Percentiles rank a stretch among this genome's conserved stretches.
Evolutionary conservation across 2,329 filamentous ascomycete genomes (phyloP).

Genomic region (Fusarium chaquense): DNA sequence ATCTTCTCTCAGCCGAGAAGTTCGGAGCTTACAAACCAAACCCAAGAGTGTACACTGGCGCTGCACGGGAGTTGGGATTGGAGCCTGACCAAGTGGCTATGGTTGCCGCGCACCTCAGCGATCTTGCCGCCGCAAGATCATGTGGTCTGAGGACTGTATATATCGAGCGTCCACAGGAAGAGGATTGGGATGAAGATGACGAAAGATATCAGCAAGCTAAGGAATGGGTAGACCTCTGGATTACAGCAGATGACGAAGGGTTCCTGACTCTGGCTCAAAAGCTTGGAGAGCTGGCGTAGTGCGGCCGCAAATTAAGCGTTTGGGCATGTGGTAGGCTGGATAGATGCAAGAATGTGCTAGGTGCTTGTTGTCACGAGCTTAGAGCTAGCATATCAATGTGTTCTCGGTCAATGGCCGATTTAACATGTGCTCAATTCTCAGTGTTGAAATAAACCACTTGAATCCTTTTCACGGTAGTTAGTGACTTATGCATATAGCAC

Average conservation of each 20-base stretch:
- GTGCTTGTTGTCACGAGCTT: not conserved
- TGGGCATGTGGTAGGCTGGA: not conserved
- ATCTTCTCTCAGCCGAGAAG: constrained; percentile 74
- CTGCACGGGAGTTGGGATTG: constrained; percentile 68
- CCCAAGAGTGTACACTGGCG: constrained; percentile 75
- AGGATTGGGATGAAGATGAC: constrained; percentile 67
- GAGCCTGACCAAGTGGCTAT: constrained; percentile 74
- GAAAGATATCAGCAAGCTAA: constrained; percentile 65
- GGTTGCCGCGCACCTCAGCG: constrained; percentile 80
- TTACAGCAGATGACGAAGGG: constrained; percentile 50
- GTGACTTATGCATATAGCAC: too few relatives aligned
- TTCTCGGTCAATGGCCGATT: not conserved
- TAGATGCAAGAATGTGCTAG: too few relatives aligned
- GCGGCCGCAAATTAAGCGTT: not conserved
- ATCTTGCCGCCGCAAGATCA: constrained; percentile 73
- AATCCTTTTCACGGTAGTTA: not conserved
- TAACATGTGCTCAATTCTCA: not conserved
- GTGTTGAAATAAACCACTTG: not conserved
- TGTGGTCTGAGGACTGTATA: constrained; percentile 79
- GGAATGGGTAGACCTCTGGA: constrained; percentile 57
- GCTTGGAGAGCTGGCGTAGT: constrained; percentile 41
- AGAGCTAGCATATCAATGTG: not conserved
- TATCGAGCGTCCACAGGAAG: constrained; percentile 76
- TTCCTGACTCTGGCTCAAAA: constrained; percentile 49
- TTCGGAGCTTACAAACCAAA: constrained; percentile 82